phyloP scores from a whole-genome alignment of 2,329 filamentous ascomycete species.

The Fusarium bactridioides region DNA sequence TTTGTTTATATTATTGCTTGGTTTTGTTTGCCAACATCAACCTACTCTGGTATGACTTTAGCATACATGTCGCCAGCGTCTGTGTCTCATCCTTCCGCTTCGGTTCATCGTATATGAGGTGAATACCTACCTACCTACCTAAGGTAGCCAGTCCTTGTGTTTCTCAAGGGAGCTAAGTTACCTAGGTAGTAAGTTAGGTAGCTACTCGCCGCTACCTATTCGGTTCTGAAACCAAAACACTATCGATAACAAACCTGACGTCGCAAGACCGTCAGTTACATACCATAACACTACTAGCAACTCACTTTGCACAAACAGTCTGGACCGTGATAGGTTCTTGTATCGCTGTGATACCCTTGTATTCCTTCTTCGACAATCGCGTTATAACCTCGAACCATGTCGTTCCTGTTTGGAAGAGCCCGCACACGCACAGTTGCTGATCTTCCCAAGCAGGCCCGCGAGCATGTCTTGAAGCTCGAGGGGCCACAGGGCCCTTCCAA shows the following conservation, averaged over 20 bases:
- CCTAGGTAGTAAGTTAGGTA: background rate
- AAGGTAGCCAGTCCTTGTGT: background rate
- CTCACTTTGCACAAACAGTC: slow-evolving; percentile 8
- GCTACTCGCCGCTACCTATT: background rate
- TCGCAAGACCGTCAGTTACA: slow-evolving; percentile 7
- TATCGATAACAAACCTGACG: slow-evolving; percentile 35
- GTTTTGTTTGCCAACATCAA: slow-evolving; percentile 1
- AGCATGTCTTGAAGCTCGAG: slow-evolving; percentile 62
- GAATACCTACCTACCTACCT: background rate
- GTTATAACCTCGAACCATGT: slow-evolving; percentile 49
- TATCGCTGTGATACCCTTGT: background rate
- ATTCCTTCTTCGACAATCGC: background rate
- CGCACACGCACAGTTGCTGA: slow-evolving; percentile 61
- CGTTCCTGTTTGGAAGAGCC: slow-evolving; percentile 64
- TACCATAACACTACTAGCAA: background rate
- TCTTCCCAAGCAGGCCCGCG: slow-evolving; percentile 63
- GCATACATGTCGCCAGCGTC: background rate
- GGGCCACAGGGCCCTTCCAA: slow-evolving; percentile 57
- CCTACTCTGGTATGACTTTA: slow-evolving; percentile 10
- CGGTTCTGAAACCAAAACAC: slow-evolving; percentile 4
- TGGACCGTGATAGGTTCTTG: background rate
- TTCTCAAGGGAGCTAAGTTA: background rate
- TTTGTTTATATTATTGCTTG: background rate
- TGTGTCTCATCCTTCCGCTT: background rate
- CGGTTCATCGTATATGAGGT: background rate